phyloP scores from a whole-genome alignment of 768 basidiomycete species.

The Neoboletus brunneissimus region DNA sequence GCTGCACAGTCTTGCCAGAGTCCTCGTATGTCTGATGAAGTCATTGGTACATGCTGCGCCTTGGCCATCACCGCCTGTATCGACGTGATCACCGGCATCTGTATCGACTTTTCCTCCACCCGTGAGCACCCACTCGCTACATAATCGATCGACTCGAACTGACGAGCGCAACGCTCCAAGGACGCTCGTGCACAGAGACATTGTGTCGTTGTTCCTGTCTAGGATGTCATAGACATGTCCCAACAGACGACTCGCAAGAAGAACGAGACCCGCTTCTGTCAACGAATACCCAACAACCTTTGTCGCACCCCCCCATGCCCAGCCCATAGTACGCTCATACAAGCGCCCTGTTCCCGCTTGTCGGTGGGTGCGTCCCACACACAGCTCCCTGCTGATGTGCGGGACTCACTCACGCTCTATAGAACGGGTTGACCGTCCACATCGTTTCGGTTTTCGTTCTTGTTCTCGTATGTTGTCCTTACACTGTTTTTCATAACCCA shows the following conservation, averaged over 20 bases:
- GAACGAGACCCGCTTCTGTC: constrained; percentile 23
- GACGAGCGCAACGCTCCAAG: background rate
- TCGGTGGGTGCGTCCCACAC: background rate
- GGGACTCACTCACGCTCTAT: background rate
- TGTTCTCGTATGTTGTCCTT: background rate
- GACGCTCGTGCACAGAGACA: constrained; percentile 23
- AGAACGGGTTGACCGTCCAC: background rate
- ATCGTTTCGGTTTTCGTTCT: background rate
- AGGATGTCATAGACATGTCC: background rate
- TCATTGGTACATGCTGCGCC: constrained; percentile 17
- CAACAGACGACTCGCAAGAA: constrained; percentile 6
- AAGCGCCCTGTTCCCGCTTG: background rate
- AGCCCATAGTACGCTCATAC: background rate
- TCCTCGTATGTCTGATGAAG: background rate
- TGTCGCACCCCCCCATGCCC: constrained; percentile 26
- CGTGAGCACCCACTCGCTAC: constrained; percentile 11
- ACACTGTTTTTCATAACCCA: background rate
- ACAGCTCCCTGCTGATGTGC: background rate
- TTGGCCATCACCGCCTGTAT: constrained; percentile 15
- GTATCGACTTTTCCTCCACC: constrained; percentile 21
- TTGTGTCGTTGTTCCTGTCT: constrained; percentile 24
- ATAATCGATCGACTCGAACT: background rate
- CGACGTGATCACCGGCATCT: constrained; percentile 23
- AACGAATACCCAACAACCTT: constrained; percentile 19
- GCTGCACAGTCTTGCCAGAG: too few species aligned